Conservation (phyloP, 2,329 filamentous ascomycete species). For the Ceratocystis eucalypticola region DNA sequence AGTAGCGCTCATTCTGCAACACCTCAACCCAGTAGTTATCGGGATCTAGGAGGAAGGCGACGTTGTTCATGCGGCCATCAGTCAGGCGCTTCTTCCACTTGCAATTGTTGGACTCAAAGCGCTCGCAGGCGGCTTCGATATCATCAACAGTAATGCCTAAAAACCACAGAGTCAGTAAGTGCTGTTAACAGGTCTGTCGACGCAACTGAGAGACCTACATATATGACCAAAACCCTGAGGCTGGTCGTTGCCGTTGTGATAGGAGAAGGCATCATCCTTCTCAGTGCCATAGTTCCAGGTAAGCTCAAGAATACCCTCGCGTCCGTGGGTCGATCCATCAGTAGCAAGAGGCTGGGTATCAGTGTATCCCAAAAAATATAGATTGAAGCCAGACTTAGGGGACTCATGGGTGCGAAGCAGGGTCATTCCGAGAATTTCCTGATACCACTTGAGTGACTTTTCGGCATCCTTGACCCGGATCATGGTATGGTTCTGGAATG, state of each 20-base stretch:
- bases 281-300: constrained; percentile 80
- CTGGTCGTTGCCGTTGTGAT: constrained; percentile 83
- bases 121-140: constrained; percentile 70
- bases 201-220: constrained; percentile 39
- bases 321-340: constrained; percentile 44
- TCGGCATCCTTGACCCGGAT: constrained; percentile 75
- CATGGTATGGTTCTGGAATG: constrained; percentile 74
- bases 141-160: constrained; percentile 73
- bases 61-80: constrained; percentile 83
- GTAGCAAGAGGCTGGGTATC: constrained; percentile 40
- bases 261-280: constrained; percentile 69
- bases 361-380: constrained; percentile 84
- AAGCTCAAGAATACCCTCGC: constrained; percentile 77
- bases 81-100: constrained; percentile 93
- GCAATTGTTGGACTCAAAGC: constrained; percentile 69
- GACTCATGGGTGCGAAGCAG: constrained; percentile 62
- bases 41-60: constrained; percentile 82
- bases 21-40: constrained; percentile 74
- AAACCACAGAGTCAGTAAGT: constrained; percentile 20
- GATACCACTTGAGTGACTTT: constrained; percentile 64
- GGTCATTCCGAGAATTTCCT: constrained; percentile 80
- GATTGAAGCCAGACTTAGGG: constrained; percentile 60
- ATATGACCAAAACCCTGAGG: constrained; percentile 94
- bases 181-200: not conserved
- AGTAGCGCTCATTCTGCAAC: constrained; percentile 64